Base-by-base conservation (phyloP, 768 basidiomycete species). In the Pleurotus djamor region DNA sequence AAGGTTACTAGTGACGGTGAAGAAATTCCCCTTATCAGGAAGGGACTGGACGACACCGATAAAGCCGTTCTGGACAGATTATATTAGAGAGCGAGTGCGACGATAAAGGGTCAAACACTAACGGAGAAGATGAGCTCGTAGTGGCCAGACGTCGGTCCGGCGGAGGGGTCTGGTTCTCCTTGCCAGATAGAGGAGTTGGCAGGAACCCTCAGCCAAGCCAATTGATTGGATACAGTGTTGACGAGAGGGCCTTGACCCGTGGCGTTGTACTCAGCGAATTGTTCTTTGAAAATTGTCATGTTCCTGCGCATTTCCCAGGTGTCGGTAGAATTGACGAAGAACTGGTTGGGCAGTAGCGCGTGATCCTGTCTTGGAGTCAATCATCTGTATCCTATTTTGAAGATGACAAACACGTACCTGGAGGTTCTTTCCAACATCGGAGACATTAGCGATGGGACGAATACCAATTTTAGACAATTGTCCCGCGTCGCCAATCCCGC, bases 131-230 rank as follows among this genome's bases (percentile, higher is more conserved):
- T 34, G 2, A 72, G 56, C 55, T 76, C 74, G 35, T 64, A 68
- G 61, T 76, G 74, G 1, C 71, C 63, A 0, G 67, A 65, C 35
- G 66, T 61, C 0, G 63, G 63, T 2, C 75, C 73, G 2, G 74
- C 63, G 1, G 73, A 56, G 2, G 72, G 70, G 60, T 76, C 74
- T 3, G 58, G 14, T 41, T 68, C 64, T 17, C 59, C 9, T 32
- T 62, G 33, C n/a, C 63, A 62, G 10, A 64, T 38, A 13, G 56
- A 54, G 1, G 62, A 59, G 36, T 68, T 62, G 4, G 61, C 62
- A 12, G 65, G 67, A 21, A 75, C 59, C 16, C 75, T 66, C 13
- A 70, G 47, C 63, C 68, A 72, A 10, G 60, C 72, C 3, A 72
- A 48, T 2, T 67, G 67, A 54, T 65, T 64, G 38, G 62, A 37